phyloP scores from a whole-genome alignment of 495 filamentous ascomycete species.

The Penicillium desertorum region DNA sequence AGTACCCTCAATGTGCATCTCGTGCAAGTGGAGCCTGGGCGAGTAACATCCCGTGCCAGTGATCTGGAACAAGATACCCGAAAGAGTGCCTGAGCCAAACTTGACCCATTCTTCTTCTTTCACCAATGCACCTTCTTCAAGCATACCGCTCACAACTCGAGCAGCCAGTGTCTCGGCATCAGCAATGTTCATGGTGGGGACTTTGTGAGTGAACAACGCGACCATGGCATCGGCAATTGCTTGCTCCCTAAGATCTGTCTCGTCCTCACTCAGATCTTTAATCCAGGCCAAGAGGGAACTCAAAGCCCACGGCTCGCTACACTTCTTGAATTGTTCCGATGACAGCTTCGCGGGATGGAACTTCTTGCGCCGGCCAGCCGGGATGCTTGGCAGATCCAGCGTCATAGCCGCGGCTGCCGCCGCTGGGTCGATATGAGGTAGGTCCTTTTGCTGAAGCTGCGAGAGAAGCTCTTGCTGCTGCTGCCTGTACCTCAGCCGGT shows the following conservation, averaged over 20 bases:
- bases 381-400: conserved; percentile 70
- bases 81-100: conserved; percentile 70
- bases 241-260: conserved; percentile 75
- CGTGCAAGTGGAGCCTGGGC: conserved; percentile 71
- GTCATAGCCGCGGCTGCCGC: conserved; percentile 52
- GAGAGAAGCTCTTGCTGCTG: conserved; percentile 57
- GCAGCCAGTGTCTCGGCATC: conserved; percentile 88
- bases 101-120: conserved; percentile 98
- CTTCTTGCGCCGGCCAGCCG: conserved; percentile 67
- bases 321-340: conserved; percentile 79
- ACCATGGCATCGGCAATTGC: conserved; percentile 84
- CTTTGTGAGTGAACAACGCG: conserved; percentile 89
- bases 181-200: conserved; percentile 97
- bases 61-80: conserved; percentile 89
- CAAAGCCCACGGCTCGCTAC: conserved; percentile 88
- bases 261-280: conserved; percentile 81
- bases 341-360: conserved; percentile 88
- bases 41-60: conserved; percentile 93
- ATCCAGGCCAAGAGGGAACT: conserved; percentile 87
- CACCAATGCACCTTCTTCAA: conserved; percentile 71
- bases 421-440: conserved; percentile 39
- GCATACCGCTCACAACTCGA: conserved; percentile 79
- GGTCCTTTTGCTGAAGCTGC: conserved; percentile 48
- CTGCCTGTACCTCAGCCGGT: conserved; percentile 59
- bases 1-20: conserved; percentile 72